Evolutionary conservation across 768 basidiomycete species (phyloP).

Genomic region (Podaxis rugospora): DNA sequence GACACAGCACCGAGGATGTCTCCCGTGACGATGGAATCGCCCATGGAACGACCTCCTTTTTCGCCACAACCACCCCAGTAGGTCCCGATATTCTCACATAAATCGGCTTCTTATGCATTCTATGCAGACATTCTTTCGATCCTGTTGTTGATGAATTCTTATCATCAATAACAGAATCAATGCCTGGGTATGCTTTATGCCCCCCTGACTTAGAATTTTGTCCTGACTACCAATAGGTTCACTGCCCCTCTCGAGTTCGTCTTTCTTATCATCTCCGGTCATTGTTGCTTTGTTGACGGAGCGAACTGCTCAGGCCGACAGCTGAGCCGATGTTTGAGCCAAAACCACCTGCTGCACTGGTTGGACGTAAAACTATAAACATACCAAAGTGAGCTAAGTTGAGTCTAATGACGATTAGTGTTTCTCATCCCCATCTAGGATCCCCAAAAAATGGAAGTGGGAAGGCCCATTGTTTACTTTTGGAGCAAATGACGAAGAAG

Average conservation of each 20-base stretch:
- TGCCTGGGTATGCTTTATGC: conserved; percentile 8
- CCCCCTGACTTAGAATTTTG: background rate
- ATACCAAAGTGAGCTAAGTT: conserved; percentile 1
- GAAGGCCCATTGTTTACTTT: conserved; percentile 48
- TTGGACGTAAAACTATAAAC: background rate
- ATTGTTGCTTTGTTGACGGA: too few species aligned
- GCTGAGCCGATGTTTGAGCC: conserved; percentile 8
- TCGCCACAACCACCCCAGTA: background rate
- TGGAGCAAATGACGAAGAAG: conserved; percentile 28
- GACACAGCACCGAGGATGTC: background rate
- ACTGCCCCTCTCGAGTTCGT: conserved; percentile 10
- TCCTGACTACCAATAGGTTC: conserved; percentile 3
- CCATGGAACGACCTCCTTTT: background rate
- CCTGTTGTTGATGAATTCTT: conserved; percentile 4
- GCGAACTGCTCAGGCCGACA: background rate
- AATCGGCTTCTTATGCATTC: background rate
- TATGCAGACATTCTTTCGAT: background rate
- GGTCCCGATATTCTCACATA: background rate
- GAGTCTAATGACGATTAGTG: background rate
- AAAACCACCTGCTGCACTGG: background rate
- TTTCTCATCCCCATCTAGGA: conserved; percentile 27
- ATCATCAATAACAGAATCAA: background rate
- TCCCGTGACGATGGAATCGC: background rate
- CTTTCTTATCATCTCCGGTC: background rate
- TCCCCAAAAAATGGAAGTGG: conserved; percentile 65